phyloP scores from a whole-genome alignment of 176 grass and related monocot species.

The Aegilops speltoides region DNA sequence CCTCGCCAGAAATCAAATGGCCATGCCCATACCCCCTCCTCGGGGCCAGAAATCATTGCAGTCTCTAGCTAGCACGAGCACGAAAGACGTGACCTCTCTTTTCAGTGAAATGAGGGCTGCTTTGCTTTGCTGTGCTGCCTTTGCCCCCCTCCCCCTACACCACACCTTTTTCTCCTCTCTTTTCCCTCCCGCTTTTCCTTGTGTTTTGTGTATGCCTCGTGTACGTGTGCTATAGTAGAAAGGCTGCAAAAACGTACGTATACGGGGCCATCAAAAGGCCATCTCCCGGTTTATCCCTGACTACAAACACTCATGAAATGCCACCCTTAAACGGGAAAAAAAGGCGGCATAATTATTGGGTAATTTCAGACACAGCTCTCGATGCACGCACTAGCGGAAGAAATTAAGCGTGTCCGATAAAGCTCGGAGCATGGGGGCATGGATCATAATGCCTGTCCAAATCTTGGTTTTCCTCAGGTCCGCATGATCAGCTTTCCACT shows the following conservation, averaged over 20 bases:
- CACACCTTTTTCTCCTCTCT: conserved; percentile 5
- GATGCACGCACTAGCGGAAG: neutral
- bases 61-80: conserved; percentile 36
- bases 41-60: conserved; percentile 42
- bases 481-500: conserved; percentile 26
- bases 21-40: conserved; percentile 10
- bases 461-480: conserved; percentile 16
- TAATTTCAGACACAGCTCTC: neutral
- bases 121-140: conserved; percentile 33
- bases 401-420: conserved; percentile 24
- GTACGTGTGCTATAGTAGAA: neutral
- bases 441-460: conserved; percentile 25
- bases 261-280: neutral
- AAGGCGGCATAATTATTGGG: conserved; percentile 23
- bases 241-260: neutral
- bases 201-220: neutral
- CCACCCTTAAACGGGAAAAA: neutral
- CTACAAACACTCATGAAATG: neutral
- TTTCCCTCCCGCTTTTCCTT: conserved; percentile 13
- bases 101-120: conserved; percentile 51
- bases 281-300: neutral
- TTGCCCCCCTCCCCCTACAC: neutral
- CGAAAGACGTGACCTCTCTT: conserved; percentile 62
- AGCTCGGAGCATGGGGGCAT: conserved; percentile 21
- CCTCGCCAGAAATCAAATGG: neutral